Conservation (phyloP, 208 protist species). For the Crithidia brevicula region DNA sequence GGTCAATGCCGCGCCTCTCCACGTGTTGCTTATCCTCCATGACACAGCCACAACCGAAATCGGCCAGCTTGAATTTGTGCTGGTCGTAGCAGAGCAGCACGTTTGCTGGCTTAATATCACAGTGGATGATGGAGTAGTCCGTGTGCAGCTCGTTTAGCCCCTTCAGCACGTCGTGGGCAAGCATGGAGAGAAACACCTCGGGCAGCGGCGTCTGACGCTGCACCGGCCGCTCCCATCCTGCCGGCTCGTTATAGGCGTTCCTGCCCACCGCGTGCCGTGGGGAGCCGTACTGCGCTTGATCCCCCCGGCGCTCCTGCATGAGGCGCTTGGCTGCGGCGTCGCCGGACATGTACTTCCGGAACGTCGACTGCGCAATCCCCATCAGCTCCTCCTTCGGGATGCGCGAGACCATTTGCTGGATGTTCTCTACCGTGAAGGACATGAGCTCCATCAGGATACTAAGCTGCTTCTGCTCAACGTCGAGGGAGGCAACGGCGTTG, state of each 20-base stretch:
- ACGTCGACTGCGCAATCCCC: slow-evolving; percentile 72
- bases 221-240: slow-evolving; percentile 87
- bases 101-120: slow-evolving; percentile 98
- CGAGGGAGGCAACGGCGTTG: slow-evolving; percentile 72
- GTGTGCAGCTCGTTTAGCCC: slow-evolving; percentile 89
- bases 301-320: slow-evolving; percentile 41
- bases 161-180: slow-evolving; percentile 95
- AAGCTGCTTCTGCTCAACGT: slow-evolving; percentile 65
- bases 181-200: slow-evolving; percentile 99
- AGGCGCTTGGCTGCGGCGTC: slow-evolving; percentile 18
- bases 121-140: slow-evolving; percentile 93
- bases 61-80: slow-evolving; percentile 78
- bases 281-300: slow-evolving; percentile 51
- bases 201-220: slow-evolving; percentile 98
- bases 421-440: slow-evolving; percentile 78
- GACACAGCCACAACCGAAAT: slow-evolving; percentile 87
- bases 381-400: slow-evolving; percentile 70
- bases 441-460: slow-evolving; percentile 89
- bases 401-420: slow-evolving; percentile 79
- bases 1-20: slow-evolving; percentile 53
- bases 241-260: slow-evolving; percentile 55
- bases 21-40: slow-evolving; percentile 59
- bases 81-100: slow-evolving; percentile 87
- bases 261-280: slow-evolving; percentile 68
- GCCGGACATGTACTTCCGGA: slow-evolving; percentile 56